Percentiles rank a stretch among this genome's conserved stretches.
These are phyloP conservation scores for Arctium minus DNA, from an alignment of 129 eudicot species.

Conservation along the genomic window DNA sequence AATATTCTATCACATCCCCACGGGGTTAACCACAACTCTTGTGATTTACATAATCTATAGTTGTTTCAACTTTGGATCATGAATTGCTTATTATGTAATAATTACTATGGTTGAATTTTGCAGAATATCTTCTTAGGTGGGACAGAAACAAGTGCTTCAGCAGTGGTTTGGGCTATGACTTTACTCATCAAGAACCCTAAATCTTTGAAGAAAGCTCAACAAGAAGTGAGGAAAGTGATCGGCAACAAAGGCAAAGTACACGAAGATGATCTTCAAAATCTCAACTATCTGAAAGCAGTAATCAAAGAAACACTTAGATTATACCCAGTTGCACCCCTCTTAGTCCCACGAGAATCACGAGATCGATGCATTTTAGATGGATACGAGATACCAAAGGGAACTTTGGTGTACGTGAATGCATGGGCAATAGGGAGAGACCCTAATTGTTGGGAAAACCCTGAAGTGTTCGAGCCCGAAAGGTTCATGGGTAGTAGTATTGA, in stretches of 20 bases:
- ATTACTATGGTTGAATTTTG: not conserved
- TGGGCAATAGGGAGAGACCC: conserved; percentile 48
- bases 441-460: conserved; percentile 32
- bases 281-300: conserved; percentile 31
- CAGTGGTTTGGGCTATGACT: conserved; percentile 45
- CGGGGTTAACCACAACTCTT: too few species aligned
- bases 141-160: conserved; percentile 41
- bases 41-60: not conserved
- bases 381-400: conserved; percentile 29
- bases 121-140: conserved; percentile 44
- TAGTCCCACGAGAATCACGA: conserved; percentile 24
- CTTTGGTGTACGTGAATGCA: conserved; percentile 27
- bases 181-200: conserved; percentile 36
- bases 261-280: conserved; percentile 31
- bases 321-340: conserved; percentile 32
- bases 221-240: conserved; percentile 29
- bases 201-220: conserved; percentile 38
- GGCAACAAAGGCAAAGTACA: conserved; percentile 24
- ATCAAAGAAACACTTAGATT: conserved; percentile 34
- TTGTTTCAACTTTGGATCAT: not conserved
- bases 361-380: conserved; percentile 18
- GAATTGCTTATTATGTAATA: not conserved
- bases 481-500: conserved; percentile 28
- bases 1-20: too few species aligned
- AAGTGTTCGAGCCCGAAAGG: conserved; percentile 38